phyloP scores from a whole-genome alignment of 371 early-diverging fungal species.

The Apophysomyces ossiformis region DNA sequence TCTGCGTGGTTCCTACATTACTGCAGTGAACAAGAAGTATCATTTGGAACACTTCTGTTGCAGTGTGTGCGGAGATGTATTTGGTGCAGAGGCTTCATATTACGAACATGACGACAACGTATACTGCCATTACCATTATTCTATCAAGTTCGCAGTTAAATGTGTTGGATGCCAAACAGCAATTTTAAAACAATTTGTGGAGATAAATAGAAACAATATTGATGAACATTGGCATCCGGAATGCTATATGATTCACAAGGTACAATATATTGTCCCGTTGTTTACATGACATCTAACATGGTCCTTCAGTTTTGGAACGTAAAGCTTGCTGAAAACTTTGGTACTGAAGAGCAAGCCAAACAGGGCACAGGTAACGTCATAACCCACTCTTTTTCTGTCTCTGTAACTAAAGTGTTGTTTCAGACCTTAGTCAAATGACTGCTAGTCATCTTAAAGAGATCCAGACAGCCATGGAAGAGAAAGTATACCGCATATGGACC shows the following conservation, averaged over 20 bases:
- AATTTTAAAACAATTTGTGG: slow-evolving; percentile 94
- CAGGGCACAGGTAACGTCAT: slow-evolving; percentile 24
- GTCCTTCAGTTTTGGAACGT: slow-evolving; percentile 79
- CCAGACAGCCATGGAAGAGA: slow-evolving; percentile 71
- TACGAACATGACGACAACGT: slow-evolving; percentile 92
- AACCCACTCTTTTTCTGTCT: too few relatives aligned
- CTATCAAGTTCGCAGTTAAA: slow-evolving; percentile 78
- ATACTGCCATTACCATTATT: slow-evolving; percentile 95
- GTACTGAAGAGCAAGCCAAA: slow-evolving; percentile 15
- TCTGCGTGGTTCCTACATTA: slow-evolving; percentile 90
- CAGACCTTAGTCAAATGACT: slow-evolving; percentile 28
- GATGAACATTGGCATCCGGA: slow-evolving; percentile 98
- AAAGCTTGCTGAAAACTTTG: slow-evolving; percentile 52
- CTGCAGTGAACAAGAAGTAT: slow-evolving; percentile 90
- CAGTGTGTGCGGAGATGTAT: slow-evolving; percentile 88
- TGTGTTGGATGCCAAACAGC: slow-evolving; percentile 95
- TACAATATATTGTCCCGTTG: slow-evolving; percentile 10
- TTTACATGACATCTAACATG: not conserved
- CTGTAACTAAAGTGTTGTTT: slow-evolving; percentile 15
- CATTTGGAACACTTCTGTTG: slow-evolving; percentile 97
- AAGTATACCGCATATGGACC: slow-evolving; percentile 84
- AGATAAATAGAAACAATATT: slow-evolving; percentile 80
- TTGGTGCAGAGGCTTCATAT: slow-evolving; percentile 94
- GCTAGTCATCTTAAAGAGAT: slow-evolving; percentile 52
- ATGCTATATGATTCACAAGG: slow-evolving; percentile 98